Evolutionary conservation across 2,329 filamentous ascomycete species (phyloP), one percentile per base, ranked within the genome.

Genomic region (Davidsoniella neocaledoniae): DNA sequence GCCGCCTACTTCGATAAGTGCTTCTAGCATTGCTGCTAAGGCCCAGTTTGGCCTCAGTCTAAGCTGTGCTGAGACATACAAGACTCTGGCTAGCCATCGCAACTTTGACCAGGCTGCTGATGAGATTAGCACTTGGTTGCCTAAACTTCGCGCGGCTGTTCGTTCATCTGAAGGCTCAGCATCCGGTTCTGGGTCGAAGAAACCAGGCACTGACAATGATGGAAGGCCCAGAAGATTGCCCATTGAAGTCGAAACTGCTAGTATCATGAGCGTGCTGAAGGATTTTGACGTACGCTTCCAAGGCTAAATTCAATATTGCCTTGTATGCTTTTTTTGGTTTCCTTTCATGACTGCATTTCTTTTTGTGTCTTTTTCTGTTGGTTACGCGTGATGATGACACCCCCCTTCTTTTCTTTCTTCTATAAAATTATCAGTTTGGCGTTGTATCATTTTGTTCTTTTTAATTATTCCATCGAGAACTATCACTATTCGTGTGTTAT

Each of bases 191-290:
- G 26, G 57, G 49, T 21, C 47, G 43, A 56, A 49, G 56, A 64
- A 46, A 9, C 12, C 29, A 33, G 9, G n/a, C 8, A 37, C 29
- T 16, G 25, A n/a, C 42, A 33, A 33, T 4, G 29, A 33, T 1
- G 29, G 29, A 12, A 9, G 29, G 4, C 46, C 49, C 3, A 64
- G 66, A 54, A 68, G 68, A 50, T 72, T 73, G 40, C 78, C 83
- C 1, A 78, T 87, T 57, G 83, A 88, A 61, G 82, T 88, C 14
- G 83, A 88, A 64, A 82, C 83, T 5, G 83, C 83, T 0, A 87
- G 83, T 62, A 86, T 88, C 49, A 87, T 88, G 83, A 81, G 81
- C 40, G 83, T 87, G n/a, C 65, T 88, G 53, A 84, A 83, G 62
- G 80, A 83, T 55, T 88, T 88, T 64, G 83, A 88, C 58, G 72